phyloP scores from a whole-genome alignment of 1,284 basidiomycete species.

The Hypsizygus ulmarius region DNA sequence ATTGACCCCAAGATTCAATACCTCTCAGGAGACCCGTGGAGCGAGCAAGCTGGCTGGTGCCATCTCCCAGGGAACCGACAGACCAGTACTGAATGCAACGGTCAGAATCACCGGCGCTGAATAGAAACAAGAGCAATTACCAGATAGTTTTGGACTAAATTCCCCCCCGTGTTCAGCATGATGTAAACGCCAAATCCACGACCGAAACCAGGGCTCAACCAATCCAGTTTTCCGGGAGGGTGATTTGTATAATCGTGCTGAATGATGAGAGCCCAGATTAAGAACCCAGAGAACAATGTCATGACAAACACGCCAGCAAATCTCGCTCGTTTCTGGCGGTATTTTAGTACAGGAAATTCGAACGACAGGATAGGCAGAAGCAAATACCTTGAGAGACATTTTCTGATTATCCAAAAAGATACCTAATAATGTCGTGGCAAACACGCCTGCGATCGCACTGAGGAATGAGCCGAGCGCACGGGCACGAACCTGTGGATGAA shows the following conservation, averaged over 20 bases:
- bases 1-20: conserved; percentile 19
- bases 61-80: conserved; percentile 17
- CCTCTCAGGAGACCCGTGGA: conserved; percentile 17
- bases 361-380: neutral
- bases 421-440: conserved; percentile 17
- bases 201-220: conserved; percentile 20
- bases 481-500: conserved; percentile 16
- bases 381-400: conserved; percentile 15
- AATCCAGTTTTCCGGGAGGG: conserved; percentile 22
- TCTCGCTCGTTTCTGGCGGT: conserved; percentile 14
- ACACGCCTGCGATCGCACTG: conserved; percentile 19
- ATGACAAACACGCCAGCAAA: conserved; percentile 16
- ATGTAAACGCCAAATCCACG: conserved; percentile 18
- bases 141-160: conserved; percentile 19
- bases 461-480: conserved; percentile 21
- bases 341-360: neutral
- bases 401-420: conserved; percentile 19
- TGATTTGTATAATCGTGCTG: conserved; percentile 16
- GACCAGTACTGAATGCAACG: conserved; percentile 17
- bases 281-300: conserved; percentile 15
- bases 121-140: conserved; percentile 3
- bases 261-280: conserved; percentile 23
- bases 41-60: conserved; percentile 18
- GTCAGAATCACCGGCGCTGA: neutral
- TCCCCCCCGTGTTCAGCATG: conserved; percentile 15